phyloP scores from a whole-genome alignment of 352 stramenopile species.

The Saprolegnia diclina region DNA sequence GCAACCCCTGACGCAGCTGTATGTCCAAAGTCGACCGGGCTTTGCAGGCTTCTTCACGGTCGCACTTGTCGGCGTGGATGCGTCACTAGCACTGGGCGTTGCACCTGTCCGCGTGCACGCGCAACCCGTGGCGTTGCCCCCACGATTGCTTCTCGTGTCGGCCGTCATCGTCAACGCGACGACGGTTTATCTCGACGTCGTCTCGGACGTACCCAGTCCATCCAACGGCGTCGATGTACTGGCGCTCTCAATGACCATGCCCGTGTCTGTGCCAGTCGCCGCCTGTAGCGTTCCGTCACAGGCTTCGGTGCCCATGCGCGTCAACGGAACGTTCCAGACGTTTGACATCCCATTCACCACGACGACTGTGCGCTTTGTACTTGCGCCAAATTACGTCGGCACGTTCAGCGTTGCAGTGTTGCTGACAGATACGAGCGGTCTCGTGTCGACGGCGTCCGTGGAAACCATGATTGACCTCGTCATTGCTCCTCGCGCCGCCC shows the following conservation, averaged over 20 bases:
- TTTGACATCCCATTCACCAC: conserved; percentile 3
- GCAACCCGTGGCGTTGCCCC: background rate
- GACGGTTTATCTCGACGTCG: background rate
- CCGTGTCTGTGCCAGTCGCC: background rate
- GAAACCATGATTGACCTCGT: background rate
- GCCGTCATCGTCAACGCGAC: background rate
- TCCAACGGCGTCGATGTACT: background rate
- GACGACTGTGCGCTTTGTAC: background rate
- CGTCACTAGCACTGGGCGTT: background rate
- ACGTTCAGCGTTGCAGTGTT: background rate
- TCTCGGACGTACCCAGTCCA: background rate
- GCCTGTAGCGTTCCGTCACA: background rate
- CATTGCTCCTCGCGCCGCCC: background rate
- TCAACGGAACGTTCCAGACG: background rate
- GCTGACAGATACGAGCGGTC: background rate
- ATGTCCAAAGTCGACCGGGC: background rate
- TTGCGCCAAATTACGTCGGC: background rate
- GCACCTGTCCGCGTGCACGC: background rate
- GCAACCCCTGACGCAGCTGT: background rate
- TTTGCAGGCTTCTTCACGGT: background rate
- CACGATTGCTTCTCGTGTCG: background rate
- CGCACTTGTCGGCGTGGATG: background rate
- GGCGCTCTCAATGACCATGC: background rate
- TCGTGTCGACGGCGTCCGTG: background rate
- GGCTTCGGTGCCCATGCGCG: background rate